Evolutionary conservation across 2,329 filamentous ascomycete species (phyloP).

Genomic region (Myriosclerotinia duriaeana): DNA sequence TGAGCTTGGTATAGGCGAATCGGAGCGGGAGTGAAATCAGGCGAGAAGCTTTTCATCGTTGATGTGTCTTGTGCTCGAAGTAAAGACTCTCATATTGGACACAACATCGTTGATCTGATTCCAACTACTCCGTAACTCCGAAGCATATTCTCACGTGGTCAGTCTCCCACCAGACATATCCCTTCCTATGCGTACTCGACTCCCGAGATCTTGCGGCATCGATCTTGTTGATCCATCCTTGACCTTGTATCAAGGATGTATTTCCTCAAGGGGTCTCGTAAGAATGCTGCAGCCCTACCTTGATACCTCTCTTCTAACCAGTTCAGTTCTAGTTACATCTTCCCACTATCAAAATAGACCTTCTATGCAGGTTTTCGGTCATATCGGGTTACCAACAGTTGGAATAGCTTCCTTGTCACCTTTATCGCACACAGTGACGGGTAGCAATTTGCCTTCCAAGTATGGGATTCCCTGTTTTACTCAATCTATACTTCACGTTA

Average conservation of each 20-base stretch:
- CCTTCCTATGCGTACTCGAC: background rate
- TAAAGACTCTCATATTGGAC: background rate
- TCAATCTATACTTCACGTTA: background rate
- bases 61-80: background rate
- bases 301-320: background rate
- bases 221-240: background rate
- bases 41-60: background rate
- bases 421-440: background rate
- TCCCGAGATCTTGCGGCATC: conserved; percentile 9
- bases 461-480: background rate
- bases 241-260: background rate
- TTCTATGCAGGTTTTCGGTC: background rate
- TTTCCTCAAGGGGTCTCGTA: background rate
- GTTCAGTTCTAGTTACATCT: conserved; percentile 6
- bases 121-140: background rate
- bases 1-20: background rate
- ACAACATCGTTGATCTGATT: background rate
- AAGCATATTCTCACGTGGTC: background rate
- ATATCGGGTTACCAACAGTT: background rate
- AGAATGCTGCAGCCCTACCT: conserved; percentile 5
- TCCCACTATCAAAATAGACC: background rate
- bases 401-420: background rate
- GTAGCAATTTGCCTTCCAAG: too few relatives aligned
- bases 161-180: background rate
- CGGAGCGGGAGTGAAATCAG: conserved; percentile 1